Evolutionary conservation across 1,284 basidiomycete genomes (phyloP).

Genomic region (Caloboletus firmus): DNA sequence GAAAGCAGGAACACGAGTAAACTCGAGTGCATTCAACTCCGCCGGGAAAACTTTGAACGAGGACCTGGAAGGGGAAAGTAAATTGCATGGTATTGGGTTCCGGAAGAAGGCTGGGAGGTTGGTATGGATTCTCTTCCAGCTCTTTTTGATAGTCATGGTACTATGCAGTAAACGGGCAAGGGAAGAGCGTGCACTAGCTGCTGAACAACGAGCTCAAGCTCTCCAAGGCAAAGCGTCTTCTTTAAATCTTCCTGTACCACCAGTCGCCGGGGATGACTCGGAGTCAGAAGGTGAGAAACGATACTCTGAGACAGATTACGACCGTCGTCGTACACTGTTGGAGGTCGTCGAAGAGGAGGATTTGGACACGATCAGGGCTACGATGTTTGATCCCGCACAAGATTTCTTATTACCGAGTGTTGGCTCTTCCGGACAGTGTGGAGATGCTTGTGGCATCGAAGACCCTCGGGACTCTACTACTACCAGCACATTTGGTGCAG

Average conservation of each 20-base stretch:
- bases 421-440: not conserved
- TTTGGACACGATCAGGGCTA: constrained; percentile 24
- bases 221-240: constrained; percentile 35
- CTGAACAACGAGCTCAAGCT: constrained; percentile 55
- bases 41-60: constrained; percentile 54
- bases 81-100: constrained; percentile 57
- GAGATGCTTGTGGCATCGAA: not conserved
- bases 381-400: constrained; percentile 13
- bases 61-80: constrained; percentile 39
- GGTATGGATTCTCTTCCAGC: constrained; percentile 11
- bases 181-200: constrained; percentile 72
- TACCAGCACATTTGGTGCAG: not conserved
- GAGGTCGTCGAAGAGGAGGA: constrained; percentile 28
- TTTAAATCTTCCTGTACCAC: constrained; percentile 1
- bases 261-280: not conserved
- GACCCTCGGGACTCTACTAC: not conserved
- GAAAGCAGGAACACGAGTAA: constrained; percentile 67
- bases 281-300: constrained; percentile 18
- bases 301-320: constrained; percentile 24
- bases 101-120: constrained; percentile 71
- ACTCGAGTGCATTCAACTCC: constrained; percentile 58
- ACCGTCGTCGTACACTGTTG: constrained; percentile 20
- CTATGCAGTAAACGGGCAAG: constrained; percentile 64
- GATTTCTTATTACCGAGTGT: constrained; percentile 23
- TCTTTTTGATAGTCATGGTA: constrained; percentile 1